Evolutionary conservation across 495 filamentous ascomycete genomes (phyloP).

Genomic region (Xylaria bambusicola): DNA sequence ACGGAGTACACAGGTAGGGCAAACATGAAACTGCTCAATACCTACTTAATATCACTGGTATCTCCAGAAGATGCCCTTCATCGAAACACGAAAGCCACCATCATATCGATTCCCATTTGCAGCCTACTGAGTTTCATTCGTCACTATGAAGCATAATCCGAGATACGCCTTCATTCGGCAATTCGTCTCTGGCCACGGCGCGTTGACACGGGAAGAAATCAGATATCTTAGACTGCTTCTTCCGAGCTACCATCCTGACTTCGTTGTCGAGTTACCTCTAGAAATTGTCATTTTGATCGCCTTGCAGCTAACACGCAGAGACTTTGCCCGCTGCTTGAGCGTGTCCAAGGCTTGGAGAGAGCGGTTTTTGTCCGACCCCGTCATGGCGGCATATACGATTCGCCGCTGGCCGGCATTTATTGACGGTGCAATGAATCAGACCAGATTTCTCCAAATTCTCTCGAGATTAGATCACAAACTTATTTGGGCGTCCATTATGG

Average conservation of each 20-base stretch:
- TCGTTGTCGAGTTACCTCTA: slow-evolving; percentile 33
- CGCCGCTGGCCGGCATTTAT: slow-evolving; percentile 27
- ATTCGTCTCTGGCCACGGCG: slow-evolving; percentile 1
- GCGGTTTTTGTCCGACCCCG: slow-evolving; percentile 25
- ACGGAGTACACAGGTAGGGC: no score
- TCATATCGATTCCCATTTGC: no score
- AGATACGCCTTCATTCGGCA: slow-evolving; percentile 1
- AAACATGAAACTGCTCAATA: no score
- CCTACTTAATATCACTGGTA: no score
- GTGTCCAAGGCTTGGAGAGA: slow-evolving; percentile 40
- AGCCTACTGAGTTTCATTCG: background rate
- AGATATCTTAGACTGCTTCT: slow-evolving; percentile 32
- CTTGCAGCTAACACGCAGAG: slow-evolving; percentile 21
- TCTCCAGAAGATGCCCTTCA: no score
- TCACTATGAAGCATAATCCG: background rate
- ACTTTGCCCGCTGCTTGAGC: slow-evolving; percentile 25
- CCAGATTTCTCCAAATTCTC: slow-evolving; percentile 16
- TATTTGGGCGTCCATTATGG: background rate
- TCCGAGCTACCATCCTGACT: slow-evolving; percentile 23
- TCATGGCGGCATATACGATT: slow-evolving; percentile 21
- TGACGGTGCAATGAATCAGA: background rate
- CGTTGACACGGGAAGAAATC: slow-evolving; percentile 25
- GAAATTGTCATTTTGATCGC: slow-evolving; percentile 36
- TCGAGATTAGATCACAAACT: slow-evolving; percentile 16
- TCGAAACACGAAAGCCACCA: no score